These are phyloP conservation scores for Dittrichia graveolens DNA, from an alignment of 129 eudicot genomes.

Conservation along the genomic window DNA sequence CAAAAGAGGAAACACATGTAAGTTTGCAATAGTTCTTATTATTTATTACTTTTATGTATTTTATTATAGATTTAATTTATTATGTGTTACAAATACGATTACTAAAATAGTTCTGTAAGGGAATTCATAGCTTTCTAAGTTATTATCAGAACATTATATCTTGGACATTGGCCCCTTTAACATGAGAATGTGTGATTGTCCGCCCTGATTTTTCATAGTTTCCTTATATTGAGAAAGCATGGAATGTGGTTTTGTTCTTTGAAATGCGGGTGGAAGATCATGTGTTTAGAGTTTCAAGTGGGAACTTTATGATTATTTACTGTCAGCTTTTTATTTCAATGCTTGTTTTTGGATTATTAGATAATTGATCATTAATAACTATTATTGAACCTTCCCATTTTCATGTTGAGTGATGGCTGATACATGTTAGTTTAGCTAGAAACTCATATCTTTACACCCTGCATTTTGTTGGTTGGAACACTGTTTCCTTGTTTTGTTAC, in stretches of 20 bases:
- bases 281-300: conserved; percentile 3
- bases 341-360: background rate
- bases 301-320: conserved; percentile 5
- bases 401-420: background rate
- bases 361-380: background rate
- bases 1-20: too few relatives aligned
- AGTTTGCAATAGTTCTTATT: too few relatives aligned
- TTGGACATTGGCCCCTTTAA: background rate
- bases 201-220: background rate
- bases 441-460: too few relatives aligned
- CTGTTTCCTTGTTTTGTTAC: background rate
- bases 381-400: background rate
- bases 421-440: background rate
- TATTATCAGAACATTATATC: background rate
- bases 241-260: background rate
- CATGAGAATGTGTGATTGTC: conserved; percentile 10
- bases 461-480: background rate
- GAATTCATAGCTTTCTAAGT: background rate
- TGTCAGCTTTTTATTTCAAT: background rate
- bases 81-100: too few relatives aligned
- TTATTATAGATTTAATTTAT: too few relatives aligned
- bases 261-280: background rate
- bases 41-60: too few relatives aligned
- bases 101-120: background rate
- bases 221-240: background rate